phyloP scores from a whole-genome alignment of 768 basidiomycete genomes.

The Lentinula edodes region DNA sequence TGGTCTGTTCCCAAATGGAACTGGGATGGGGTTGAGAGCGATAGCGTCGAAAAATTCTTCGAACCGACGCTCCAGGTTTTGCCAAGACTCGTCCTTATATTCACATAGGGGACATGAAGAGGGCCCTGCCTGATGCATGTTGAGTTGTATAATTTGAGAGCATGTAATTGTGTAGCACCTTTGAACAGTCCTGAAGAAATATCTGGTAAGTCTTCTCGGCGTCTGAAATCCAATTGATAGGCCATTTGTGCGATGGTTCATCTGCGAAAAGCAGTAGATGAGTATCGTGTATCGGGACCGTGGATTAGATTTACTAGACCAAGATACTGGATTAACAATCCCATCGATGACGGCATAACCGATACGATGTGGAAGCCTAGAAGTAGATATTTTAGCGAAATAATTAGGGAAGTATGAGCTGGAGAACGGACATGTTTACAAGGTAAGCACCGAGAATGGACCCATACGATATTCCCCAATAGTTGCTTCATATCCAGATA shows the following conservation, averaged over 20 bases:
- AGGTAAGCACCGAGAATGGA: conserved; percentile 19
- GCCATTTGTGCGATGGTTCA: conserved; percentile 20
- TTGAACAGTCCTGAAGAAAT: conserved; percentile 14
- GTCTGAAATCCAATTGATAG: conserved; percentile 14
- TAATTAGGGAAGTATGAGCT: not conserved
- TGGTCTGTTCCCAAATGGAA: conserved; percentile 11
- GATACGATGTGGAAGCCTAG: conserved; percentile 15
- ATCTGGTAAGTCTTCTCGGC: conserved; percentile 18
- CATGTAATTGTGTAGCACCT: not conserved
- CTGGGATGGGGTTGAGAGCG: conserved; percentile 12
- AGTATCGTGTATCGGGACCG: not conserved
- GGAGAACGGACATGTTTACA: conserved; percentile 14
- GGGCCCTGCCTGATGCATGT: conserved; percentile 13
- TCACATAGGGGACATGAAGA: conserved; percentile 13
- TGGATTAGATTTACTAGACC: conserved; percentile 13
- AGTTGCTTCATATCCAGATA: conserved; percentile 11
- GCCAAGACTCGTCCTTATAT: conserved; percentile 7
- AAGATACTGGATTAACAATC: conserved; percentile 15
- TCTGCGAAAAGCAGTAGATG: conserved; percentile 3
- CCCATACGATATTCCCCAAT: conserved; percentile 18
- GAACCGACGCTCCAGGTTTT: conserved; percentile 10
- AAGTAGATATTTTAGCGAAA: not conserved
- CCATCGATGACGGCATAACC: conserved; percentile 18
- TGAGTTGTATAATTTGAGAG: not conserved
- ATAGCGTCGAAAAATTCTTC: conserved; percentile 17